Conservation (phyloP, 2,329 filamentous ascomycete genomes). For the Didymella keratinophila region DNA sequence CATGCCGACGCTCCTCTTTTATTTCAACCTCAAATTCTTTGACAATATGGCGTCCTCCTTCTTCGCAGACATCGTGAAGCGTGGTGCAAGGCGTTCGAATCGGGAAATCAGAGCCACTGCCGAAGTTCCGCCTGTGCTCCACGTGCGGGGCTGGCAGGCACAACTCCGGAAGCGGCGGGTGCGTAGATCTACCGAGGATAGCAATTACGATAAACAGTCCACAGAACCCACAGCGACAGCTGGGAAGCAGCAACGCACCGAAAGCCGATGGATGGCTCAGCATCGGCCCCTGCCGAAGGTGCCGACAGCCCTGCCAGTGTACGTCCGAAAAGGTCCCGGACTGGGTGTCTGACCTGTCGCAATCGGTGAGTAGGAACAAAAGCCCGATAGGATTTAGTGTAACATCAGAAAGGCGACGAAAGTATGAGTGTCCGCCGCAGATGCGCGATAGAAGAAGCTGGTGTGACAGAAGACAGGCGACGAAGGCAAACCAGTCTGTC, state of each 20-base stretch:
- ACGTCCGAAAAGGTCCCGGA: neutral
- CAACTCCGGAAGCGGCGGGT: slow-evolving; percentile 12
- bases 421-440: neutral
- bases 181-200: slow-evolving; percentile 31
- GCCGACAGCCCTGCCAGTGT: neutral
- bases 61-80: neutral
- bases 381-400: neutral
- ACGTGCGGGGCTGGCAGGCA: slow-evolving; percentile 4
- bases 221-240: neutral
- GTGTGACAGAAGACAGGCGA: neutral
- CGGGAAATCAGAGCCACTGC: neutral
- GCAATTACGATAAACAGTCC: neutral
- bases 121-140: slow-evolving; percentile 16
- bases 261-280: neutral
- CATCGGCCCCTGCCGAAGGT: neutral
- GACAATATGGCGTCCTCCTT: neutral
- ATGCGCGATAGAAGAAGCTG: neutral
- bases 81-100: neutral
- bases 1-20: neutral
- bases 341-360: neutral
- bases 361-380: neutral
- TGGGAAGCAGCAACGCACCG: neutral
- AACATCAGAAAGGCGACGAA: neutral
- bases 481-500: neutral
- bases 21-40: neutral